phyloP scores from a whole-genome alignment of 2,329 filamentous ascomycete species.

The Colletotrichum viniferum region DNA sequence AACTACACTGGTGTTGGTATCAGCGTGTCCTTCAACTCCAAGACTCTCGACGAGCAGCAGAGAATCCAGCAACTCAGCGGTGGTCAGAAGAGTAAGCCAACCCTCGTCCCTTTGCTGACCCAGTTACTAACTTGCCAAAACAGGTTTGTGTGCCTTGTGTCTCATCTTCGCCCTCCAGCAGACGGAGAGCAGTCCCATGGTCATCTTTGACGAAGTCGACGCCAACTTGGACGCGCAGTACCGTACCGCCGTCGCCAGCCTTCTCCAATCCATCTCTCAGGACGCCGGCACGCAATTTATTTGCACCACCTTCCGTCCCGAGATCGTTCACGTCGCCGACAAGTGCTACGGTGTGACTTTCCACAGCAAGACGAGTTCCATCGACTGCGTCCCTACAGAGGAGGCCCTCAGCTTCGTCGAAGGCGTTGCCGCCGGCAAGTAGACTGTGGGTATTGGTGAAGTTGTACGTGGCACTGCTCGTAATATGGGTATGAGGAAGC shows the following conservation, averaged over 20 bases:
- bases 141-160: slow-evolving; percentile 92
- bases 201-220: slow-evolving; percentile 99
- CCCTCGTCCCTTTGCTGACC: not conserved
- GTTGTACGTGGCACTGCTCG: not conserved
- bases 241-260: slow-evolving; percentile 89
- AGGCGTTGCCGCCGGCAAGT: slow-evolving; percentile 59
- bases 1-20: slow-evolving; percentile 97
- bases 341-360: slow-evolving; percentile 98
- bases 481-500: not conserved
- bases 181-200: slow-evolving; percentile 96
- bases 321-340: slow-evolving; percentile 94
- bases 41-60: slow-evolving; percentile 93
- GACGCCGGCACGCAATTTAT: slow-evolving; percentile 82
- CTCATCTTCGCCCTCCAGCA: slow-evolving; percentile 99
- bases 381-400: slow-evolving; percentile 86
- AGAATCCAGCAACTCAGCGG: slow-evolving; percentile 96
- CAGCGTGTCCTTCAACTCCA: slow-evolving; percentile 97
- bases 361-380: slow-evolving; percentile 90
- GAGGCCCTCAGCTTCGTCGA: slow-evolving; percentile 94
- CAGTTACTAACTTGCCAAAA: slow-evolving; percentile 23
- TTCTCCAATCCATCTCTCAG: slow-evolving; percentile 79
- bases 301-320: slow-evolving; percentile 96
- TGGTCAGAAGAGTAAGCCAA: slow-evolving; percentile 87
- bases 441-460: not conserved
- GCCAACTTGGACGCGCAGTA: slow-evolving; percentile 98